Percentiles rank a stretch among this genome's conserved stretches.
Evolutionary conservation across 2,329 filamentous ascomycete species (phyloP).

Genomic region (Fusarium mangiferae): DNA sequence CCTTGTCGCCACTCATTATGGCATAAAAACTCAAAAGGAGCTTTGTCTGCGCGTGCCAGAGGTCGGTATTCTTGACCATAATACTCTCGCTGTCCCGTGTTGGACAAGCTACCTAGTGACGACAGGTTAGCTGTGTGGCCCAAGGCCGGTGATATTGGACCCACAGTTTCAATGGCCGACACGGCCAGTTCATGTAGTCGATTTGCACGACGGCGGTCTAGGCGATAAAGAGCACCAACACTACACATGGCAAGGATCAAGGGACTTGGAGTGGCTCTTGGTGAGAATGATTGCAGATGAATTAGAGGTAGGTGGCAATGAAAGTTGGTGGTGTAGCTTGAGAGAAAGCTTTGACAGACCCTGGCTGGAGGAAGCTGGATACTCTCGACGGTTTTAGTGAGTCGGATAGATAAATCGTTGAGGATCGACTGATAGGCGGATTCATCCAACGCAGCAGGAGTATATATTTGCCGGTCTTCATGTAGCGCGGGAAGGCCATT

Average conservation of each 20-base stretch:
- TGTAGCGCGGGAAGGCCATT: too few species aligned
- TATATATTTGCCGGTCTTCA: too few species aligned
- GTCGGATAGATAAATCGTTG: too few species aligned
- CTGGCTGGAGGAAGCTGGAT: background rate
- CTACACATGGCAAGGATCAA: constrained; percentile 23
- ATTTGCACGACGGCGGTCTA: constrained; percentile 10
- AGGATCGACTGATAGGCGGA: too few species aligned
- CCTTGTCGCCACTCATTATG: constrained; percentile 17
- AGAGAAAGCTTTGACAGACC: constrained; percentile 13
- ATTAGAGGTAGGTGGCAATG: constrained; percentile 21
- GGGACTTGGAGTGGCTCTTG: constrained; percentile 1
- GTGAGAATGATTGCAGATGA: constrained; percentile 9
- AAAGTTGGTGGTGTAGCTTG: constrained; percentile 11
- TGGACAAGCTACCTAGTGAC: too few species aligned
- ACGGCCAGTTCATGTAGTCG: background rate
- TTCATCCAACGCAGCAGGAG: too few species aligned
- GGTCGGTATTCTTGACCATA: too few species aligned
- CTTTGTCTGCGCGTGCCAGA: constrained; percentile 13
- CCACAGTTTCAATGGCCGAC: too few species aligned
- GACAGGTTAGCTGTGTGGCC: too few species aligned
- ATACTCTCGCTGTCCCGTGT: too few species aligned
- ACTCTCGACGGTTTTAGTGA: too few species aligned
- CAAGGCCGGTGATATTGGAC: too few species aligned
- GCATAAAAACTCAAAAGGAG: constrained; percentile 21
- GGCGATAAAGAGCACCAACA: constrained; percentile 21